Base-by-base conservation (phyloP, 2,329 filamentous ascomycete genomes). In the Bipolaris sorokiniana region DNA sequence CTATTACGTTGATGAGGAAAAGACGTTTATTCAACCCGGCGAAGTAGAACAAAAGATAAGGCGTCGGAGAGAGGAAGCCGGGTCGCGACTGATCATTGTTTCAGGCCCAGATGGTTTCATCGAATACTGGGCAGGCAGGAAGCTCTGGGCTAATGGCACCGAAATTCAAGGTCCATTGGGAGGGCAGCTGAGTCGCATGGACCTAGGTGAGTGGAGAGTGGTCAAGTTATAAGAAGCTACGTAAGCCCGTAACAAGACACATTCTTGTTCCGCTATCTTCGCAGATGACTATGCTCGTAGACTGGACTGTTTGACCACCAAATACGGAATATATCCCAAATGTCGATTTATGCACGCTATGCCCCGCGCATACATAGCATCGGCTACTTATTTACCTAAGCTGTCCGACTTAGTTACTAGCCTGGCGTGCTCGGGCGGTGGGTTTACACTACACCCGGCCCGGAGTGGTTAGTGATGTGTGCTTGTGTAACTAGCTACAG, bases 21-120 rank as follows among this genome's bases (percentile, higher is more conserved):
- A 84, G 38, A 85, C 81, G 0, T 86, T 85, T 45, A 89, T 97
- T 61, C 72, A 69, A 36, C 73, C 78, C 9, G 65, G 66, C 6
- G 71, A 79, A 31, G 71, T 82, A 7, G 68, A 64, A 36, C 68
- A 67, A 50, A 64, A 58, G 33, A 58, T 72, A 37, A 50, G 54
- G n/a, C 57, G 63, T 23, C 51, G 56, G 22, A 54, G 58, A 36
- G 52, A 66, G 33, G 66, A 68, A 10, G 68, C 77, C 1, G 82
- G 84, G 1, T 85, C 83, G 61, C 88, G 87, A 58, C 74, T 97
- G 18, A 80, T 97, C n/a, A 81, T 97, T 54, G 85, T 98, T 1
- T 96, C 92, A 0, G 95, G 95, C 0, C 94, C 95, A 0, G 91
- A 96, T 51, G 94, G 95, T 0, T 98, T 98, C 77, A 84, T 98